Evolutionary conservation across 495 filamentous ascomycete species (phyloP).

Genomic region (Talaromyces wortmannii): DNA sequence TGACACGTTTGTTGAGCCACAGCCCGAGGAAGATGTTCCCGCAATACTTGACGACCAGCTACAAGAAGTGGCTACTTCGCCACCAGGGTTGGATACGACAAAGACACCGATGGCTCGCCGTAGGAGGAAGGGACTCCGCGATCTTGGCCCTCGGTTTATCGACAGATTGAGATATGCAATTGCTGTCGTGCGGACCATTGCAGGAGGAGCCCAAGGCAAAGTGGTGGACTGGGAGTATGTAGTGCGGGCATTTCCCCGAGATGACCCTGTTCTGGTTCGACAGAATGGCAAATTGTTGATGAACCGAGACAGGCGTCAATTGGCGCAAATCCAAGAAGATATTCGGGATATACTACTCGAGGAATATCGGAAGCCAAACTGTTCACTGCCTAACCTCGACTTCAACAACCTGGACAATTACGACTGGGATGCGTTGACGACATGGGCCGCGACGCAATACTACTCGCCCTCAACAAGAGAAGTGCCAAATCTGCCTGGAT

Average conservation of each 20-base stretch:
- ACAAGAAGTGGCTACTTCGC: not conserved
- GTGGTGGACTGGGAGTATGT: conserved; percentile 72
- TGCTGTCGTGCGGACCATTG: conserved; percentile 62
- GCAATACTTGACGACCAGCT: not conserved
- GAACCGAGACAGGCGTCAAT: conserved; percentile 50
- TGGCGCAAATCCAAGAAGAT: conserved; percentile 64
- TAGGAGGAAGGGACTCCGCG: conserved; percentile 6
- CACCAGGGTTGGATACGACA: not conserved
- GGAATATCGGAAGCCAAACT: conserved; percentile 62
- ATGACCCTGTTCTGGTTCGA: conserved; percentile 47
- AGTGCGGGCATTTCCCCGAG: conserved; percentile 55
- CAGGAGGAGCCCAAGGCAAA: conserved; percentile 60
- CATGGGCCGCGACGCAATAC: conserved; percentile 58
- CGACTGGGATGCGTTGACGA: conserved; percentile 68
- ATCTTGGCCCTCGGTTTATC: conserved; percentile 17
- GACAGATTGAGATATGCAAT: conserved; percentile 58
- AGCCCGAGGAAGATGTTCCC: not conserved
- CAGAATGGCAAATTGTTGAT: conserved; percentile 54
- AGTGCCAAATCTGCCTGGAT: conserved; percentile 43
- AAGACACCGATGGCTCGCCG: conserved; percentile 15
- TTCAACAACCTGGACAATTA: conserved; percentile 64
- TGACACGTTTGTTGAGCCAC: not conserved
- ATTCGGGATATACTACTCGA: conserved; percentile 71
- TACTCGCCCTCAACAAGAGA: conserved; percentile 30
- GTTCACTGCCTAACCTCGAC: conserved; percentile 58